phyloP scores from a whole-genome alignment of 73 alveolate species.

The Paramecium sexaurelia region DNA sequence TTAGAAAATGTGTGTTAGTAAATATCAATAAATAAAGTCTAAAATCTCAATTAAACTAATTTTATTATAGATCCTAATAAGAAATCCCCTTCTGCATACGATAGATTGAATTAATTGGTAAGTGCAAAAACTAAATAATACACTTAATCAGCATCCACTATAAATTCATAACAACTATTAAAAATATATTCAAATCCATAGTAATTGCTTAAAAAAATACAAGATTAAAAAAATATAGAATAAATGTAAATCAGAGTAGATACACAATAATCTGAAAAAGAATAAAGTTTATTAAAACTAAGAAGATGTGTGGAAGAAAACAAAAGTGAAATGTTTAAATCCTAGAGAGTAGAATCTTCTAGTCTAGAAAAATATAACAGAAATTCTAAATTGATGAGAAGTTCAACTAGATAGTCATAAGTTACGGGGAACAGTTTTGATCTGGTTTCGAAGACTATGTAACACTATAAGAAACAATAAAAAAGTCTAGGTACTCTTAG shows the following conservation, averaged over 20 bases:
- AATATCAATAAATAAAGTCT: slow-evolving; percentile 16
- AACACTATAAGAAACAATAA: background rate
- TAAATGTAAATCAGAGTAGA: background rate
- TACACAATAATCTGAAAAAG: slow-evolving; percentile 4
- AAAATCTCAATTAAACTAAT: slow-evolving; percentile 31
- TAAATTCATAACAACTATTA: background rate
- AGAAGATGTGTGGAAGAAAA: slow-evolving; percentile 16
- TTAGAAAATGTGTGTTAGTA: background rate
- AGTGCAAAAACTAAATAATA: slow-evolving; percentile 22
- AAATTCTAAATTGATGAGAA: background rate
- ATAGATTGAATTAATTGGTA: slow-evolving; percentile 28
- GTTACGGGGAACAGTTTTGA: background rate
- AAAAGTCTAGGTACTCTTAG: background rate
- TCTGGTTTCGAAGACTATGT: background rate
- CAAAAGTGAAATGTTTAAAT: background rate
- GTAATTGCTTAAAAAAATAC: background rate
- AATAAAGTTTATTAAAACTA: background rate
- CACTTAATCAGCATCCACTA: background rate
- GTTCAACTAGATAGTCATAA: background rate
- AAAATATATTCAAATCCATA: slow-evolving; percentile 23
- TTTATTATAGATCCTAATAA: slow-evolving; percentile 8
- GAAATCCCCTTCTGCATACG: slow-evolving; percentile 1
- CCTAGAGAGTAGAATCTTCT: background rate
- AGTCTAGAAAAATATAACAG: background rate
- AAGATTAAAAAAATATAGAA: background rate